Conservation (phyloP, 306 rosid genomes). For the Rosa rugosa region DNA sequence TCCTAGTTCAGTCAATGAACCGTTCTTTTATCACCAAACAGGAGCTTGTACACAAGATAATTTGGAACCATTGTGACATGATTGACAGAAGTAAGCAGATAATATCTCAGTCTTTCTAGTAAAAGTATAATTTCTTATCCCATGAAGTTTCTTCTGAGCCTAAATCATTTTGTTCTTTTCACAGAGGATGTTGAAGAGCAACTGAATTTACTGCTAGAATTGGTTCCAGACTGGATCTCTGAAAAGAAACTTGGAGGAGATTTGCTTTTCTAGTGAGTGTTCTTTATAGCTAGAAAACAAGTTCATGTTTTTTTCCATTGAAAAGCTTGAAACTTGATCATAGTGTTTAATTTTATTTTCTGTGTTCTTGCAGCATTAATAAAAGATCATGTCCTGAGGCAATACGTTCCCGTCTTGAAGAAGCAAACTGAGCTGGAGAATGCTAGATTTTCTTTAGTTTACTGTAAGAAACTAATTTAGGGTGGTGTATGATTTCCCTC, state of each 20-base stretch:
- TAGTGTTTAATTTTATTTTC: not conserved
- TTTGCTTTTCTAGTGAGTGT: slow-evolving; percentile 54
- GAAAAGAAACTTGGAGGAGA: slow-evolving; percentile 71
- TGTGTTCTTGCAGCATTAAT: slow-evolving; percentile 49
- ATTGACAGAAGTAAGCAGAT: slow-evolving; percentile 63
- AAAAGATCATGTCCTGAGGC: slow-evolving; percentile 40
- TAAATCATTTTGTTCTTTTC: slow-evolving; percentile 25
- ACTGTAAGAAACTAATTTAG: not conserved
- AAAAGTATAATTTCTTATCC: not conserved
- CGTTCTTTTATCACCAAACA: slow-evolving; percentile 56
- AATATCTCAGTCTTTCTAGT: not conserved
- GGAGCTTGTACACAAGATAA: slow-evolving; percentile 74
- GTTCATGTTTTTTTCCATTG: not conserved
- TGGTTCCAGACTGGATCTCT: slow-evolving; percentile 86
- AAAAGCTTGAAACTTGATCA: not conserved
- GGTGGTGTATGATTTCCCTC: slow-evolving; percentile 3
- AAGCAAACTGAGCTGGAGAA: slow-evolving; percentile 45
- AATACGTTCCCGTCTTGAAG: slow-evolving; percentile 55
- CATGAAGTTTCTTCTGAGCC: slow-evolving; percentile 19
- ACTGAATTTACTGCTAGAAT: slow-evolving; percentile 55
- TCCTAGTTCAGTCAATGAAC: slow-evolving; percentile 52
- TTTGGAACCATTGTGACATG: slow-evolving; percentile 46
- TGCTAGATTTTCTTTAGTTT: not conserved
- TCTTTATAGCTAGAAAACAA: not conserved
- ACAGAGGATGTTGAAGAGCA: slow-evolving; percentile 80